A percentile compares a stretch with the other conserved stretches of the same genome.
These are phyloP conservation scores for Chlorencoelia australis DNA, from an alignment of 2,329 filamentous ascomycete species.

Conservation along the genomic window DNA sequence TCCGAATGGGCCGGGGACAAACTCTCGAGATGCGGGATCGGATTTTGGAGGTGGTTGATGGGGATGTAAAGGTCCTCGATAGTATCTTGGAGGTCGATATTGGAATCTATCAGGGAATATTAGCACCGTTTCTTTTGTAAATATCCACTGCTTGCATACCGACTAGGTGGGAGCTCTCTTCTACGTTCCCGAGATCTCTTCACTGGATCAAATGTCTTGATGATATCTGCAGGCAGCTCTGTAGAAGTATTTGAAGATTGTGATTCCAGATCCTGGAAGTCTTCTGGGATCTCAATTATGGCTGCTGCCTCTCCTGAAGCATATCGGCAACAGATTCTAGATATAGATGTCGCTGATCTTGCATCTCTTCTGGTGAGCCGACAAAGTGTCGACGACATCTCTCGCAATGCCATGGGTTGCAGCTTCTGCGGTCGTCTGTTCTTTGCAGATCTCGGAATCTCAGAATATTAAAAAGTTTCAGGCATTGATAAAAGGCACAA, in stretches of 20 bases:
- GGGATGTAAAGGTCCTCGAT: slow-evolving; percentile 86
- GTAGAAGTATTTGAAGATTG: slow-evolving; percentile 33
- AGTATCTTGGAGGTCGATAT: slow-evolving; percentile 88
- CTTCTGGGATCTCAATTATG: slow-evolving; percentile 15
- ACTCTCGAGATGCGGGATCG: slow-evolving; percentile 79
- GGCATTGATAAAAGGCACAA: no score
- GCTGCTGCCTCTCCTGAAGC: slow-evolving; percentile 21
- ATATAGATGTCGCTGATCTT: slow-evolving; percentile 7
- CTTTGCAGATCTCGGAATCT: no score
- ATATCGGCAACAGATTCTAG: slow-evolving; percentile 18
- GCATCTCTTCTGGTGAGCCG: slow-evolving; percentile 19
- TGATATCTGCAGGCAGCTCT: slow-evolving; percentile 27
- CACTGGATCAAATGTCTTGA: slow-evolving; percentile 37
- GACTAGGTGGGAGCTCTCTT: slow-evolving; percentile 30
- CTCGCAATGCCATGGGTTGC: slow-evolving; percentile 26
- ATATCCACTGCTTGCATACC: slow-evolving; percentile 22
- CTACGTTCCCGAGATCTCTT: slow-evolving; percentile 33
- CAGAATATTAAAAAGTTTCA: no score
- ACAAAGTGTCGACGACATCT: slow-evolving; percentile 23
- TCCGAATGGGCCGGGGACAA: slow-evolving; percentile 84
- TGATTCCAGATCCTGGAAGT: slow-evolving; percentile 35
- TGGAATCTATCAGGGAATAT: slow-evolving; percentile 60
- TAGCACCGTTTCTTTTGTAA: slow-evolving; percentile 5
- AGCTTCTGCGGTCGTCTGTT: no score
- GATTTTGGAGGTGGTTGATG: slow-evolving; percentile 81